A percentile compares a stretch with the other conserved stretches of the same genome.
Conservation (phyloP, 2,329 filamentous ascomycete genomes). For the Coleophoma crateriformis region DNA sequence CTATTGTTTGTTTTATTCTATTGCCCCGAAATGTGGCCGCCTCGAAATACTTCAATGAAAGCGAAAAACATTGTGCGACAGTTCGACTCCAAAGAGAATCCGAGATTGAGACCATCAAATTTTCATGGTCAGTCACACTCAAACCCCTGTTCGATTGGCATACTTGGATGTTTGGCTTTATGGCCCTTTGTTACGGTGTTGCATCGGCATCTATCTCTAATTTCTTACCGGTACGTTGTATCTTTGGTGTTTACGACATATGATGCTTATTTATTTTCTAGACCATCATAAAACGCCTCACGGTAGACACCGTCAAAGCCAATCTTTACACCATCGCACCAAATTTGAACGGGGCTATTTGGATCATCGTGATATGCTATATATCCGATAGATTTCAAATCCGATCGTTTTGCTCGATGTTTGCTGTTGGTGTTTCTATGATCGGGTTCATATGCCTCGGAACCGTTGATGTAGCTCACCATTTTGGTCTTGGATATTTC, state of each 20-base stretch:
- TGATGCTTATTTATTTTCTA: not conserved
- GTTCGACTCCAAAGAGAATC: not conserved
- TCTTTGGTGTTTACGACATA: not conserved
- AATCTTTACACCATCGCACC: conserved; percentile 2
- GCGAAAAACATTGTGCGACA: not conserved
- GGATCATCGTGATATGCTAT: not conserved
- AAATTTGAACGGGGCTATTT: not conserved
- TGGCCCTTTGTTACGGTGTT: conserved; percentile 1
- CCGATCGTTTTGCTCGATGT: not conserved
- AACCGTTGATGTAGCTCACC: not conserved
- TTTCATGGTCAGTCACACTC: conserved; percentile 1
- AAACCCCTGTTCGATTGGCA: not conserved
- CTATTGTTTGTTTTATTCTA: conserved; percentile 8
- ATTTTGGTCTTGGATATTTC: not conserved
- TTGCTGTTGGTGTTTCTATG: not conserved
- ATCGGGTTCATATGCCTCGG: conserved; percentile 2
- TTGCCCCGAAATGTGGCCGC: conserved; percentile 3
- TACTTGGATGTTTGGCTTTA: not conserved
- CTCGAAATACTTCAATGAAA: not conserved
- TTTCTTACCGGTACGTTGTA: conserved; percentile 1
- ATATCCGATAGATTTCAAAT: not conserved
- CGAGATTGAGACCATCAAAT: not conserved
- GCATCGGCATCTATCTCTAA: not conserved
- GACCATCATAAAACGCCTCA: conserved; percentile 2
- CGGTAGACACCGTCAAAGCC: not conserved